Base-by-base conservation (phyloP, 441 rosid genomes). In the Mallotus japonicus region DNA sequence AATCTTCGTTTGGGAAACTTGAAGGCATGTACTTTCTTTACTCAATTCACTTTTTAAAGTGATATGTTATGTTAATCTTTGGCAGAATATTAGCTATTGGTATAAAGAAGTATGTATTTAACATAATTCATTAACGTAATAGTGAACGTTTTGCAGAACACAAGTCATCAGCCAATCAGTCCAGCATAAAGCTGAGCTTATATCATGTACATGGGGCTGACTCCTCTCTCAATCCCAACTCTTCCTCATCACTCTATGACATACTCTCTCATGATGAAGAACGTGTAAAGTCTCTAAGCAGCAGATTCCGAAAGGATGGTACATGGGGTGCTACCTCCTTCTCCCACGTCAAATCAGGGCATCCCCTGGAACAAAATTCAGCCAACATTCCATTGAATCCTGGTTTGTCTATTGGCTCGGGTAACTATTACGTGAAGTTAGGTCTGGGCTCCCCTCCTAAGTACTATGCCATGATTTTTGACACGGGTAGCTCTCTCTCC, bases 401-500 rank as follows among this genome's bases (percentile, higher is more conserved):
- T 15, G 82, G 76, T 47, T 20, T 61, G 57, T 80, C 86, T 1
- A 58, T 85, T 34, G 86, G 83, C 17, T 55, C 83, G 0, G 88
- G 83, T 16, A 83, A 83, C 53, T 85, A 81, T 67, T 80, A 73
- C 28, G 70, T 78, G n/a, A 83, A 74, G 71, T 10, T 85, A 44
- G 86, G 88, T 16, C 65, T 85, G 6, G 88, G 88, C 37, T 60
- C 78, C 57, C 86, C 88, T 20, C 77, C 76, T 10, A 83, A 78
- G 59, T 83, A 73, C 80, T 76, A 76, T 53, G 15, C 85, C 73
- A 75, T 83, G 88, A 5, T 83, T 40, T 32, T 85, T 10, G 88
- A 85, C 75, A 85, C 88, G 0, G 88, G 85, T 1, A 85, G 88
- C 72, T 79, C 86, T 6, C 77, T 85, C 34, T 67, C 86, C 47